These are phyloP conservation scores for Paraglomus occultum DNA, from an alignment of 192 early-diverging fungal genomes.

Conservation along the genomic window DNA sequence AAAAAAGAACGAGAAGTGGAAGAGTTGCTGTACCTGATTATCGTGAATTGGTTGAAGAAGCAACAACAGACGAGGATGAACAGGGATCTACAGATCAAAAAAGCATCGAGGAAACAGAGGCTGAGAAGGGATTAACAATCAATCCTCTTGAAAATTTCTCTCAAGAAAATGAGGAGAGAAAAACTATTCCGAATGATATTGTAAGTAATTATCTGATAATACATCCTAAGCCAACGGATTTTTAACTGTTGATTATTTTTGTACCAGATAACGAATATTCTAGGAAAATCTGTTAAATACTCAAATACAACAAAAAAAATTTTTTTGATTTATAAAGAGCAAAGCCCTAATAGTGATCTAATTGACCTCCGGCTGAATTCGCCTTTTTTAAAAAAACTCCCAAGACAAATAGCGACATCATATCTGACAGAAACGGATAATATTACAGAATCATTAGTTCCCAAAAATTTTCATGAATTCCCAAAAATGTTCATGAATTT, in stretches of 20 bases:
- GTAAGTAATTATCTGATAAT: conserved; percentile 22
- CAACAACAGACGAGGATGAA: too few relatives aligned
- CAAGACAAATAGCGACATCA: conserved; percentile 26
- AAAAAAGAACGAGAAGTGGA: conserved; percentile 16
- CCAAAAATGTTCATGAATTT: conserved; percentile 30
- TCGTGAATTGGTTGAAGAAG: too few relatives aligned
- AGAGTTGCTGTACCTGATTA: conserved; percentile 5
- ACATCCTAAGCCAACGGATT: not conserved
- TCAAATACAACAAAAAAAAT: conserved; percentile 25
- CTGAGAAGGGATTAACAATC: too few relatives aligned
- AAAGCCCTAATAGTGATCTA: conserved; percentile 23
- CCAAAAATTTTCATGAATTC: conserved; percentile 29
- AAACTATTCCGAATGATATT: conserved; percentile 9
- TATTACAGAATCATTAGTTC: conserved; percentile 24
- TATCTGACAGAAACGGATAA: conserved; percentile 28
- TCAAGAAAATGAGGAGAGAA: conserved; percentile 6
- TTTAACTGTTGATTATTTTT: conserved; percentile 11
- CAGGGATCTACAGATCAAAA: too few relatives aligned
- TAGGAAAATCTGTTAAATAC: conserved; percentile 5
- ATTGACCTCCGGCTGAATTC: conserved; percentile 28
- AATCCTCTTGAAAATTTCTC: conserved; percentile 1
- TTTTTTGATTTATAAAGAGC: conserved; percentile 21
- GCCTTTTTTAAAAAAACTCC: conserved; percentile 29
- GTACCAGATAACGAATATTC: not conserved
- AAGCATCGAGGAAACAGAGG: too few relatives aligned